Percentiles rank a stretch among this genome's conserved stretches.
Conservation (phyloP, 768 basidiomycete species). For the Tricholoma saponaceum region DNA sequence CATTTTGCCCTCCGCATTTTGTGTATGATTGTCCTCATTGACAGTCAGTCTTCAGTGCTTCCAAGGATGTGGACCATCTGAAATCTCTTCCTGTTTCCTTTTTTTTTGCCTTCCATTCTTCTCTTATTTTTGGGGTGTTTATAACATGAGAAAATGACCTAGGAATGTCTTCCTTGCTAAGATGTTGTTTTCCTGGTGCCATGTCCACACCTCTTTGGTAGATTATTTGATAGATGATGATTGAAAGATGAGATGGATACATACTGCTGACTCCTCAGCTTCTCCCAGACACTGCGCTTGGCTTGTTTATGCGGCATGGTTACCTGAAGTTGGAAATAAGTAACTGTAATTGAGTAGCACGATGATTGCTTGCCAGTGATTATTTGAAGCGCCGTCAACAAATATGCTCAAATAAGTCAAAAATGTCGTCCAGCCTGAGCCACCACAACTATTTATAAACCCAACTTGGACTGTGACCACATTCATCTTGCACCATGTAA, state of each 20-base stretch:
- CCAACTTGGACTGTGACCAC: too few relatives aligned
- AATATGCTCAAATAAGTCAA: too few relatives aligned
- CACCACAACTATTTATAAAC: too few relatives aligned
- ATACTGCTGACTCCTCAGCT: conserved; percentile 39
- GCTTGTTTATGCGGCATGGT: conserved; percentile 69
- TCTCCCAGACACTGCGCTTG: conserved; percentile 46
- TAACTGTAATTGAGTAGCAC: too few relatives aligned
- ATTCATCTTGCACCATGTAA: too few relatives aligned
- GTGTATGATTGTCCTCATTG: neutral
- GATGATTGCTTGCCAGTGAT: too few relatives aligned
- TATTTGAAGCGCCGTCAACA: too few relatives aligned
- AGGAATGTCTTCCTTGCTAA: conserved; percentile 58
- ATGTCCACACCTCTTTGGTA: conserved; percentile 44
- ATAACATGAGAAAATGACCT: conserved; percentile 65
- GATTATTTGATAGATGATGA: neutral
- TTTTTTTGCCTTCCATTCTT: conserved; percentile 51
- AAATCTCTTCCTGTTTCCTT: conserved; percentile 30
- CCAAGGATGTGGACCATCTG: conserved; percentile 15
- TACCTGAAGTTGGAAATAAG: neutral
- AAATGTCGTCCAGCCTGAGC: too few relatives aligned
- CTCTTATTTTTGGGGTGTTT: conserved; percentile 55
- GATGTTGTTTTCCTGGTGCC: conserved; percentile 38
- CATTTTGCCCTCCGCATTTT: conserved; percentile 11
- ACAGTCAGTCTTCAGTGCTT: conserved; percentile 31
- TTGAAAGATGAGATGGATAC: conserved; percentile 8